Conservation (phyloP, 495 filamentous ascomycete species). For the Corynascus novoguineensis region DNA sequence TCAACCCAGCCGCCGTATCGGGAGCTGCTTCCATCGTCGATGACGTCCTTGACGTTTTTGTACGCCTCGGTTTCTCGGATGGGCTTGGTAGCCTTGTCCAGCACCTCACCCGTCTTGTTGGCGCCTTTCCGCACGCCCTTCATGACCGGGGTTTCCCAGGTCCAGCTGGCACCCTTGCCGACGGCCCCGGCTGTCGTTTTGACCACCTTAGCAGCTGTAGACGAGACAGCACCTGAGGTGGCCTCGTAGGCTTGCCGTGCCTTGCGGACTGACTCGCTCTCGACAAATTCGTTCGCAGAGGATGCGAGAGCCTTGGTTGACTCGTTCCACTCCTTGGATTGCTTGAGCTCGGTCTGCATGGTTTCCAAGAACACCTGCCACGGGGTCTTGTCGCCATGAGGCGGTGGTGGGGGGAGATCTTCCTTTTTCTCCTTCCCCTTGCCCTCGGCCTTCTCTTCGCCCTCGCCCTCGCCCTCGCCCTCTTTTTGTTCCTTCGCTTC, state of each 20-base stretch:
- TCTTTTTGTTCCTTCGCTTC: slow-evolving; percentile 45
- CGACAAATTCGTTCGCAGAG: slow-evolving; percentile 83
- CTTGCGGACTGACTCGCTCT: slow-evolving; percentile 84
- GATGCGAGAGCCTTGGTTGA: slow-evolving; percentile 90
- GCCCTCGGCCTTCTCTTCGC: slow-evolving; percentile 39
- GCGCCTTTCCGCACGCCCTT: slow-evolving; percentile 88
- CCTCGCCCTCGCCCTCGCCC: slow-evolving; percentile 40
- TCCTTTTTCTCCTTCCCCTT: slow-evolving; percentile 58
- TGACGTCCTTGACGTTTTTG: slow-evolving; percentile 89
- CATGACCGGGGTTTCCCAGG: slow-evolving; percentile 90
- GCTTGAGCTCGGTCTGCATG: slow-evolving; percentile 84
- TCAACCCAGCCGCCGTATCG: slow-evolving; percentile 94
- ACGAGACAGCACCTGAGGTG: slow-evolving; percentile 68
- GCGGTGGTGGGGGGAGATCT: slow-evolving; percentile 81
- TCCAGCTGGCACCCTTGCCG: slow-evolving; percentile 88
- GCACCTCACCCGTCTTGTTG: slow-evolving; percentile 70
- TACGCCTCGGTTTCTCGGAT: slow-evolving; percentile 90
- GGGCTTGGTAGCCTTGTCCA: slow-evolving; percentile 90
- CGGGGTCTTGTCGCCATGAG: slow-evolving; percentile 94
- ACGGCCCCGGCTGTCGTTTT: slow-evolving; percentile 81
- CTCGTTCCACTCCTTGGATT: slow-evolving; percentile 98
- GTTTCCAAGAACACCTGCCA: slow-evolving; percentile 99
- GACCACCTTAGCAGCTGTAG: slow-evolving; percentile 67
- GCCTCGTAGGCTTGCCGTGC: slow-evolving; percentile 80
- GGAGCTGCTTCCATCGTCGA: slow-evolving; percentile 95